Evolutionary conservation across 1,284 basidiomycete genomes (phyloP).

Genomic region (Coniferiporia weirii): DNA sequence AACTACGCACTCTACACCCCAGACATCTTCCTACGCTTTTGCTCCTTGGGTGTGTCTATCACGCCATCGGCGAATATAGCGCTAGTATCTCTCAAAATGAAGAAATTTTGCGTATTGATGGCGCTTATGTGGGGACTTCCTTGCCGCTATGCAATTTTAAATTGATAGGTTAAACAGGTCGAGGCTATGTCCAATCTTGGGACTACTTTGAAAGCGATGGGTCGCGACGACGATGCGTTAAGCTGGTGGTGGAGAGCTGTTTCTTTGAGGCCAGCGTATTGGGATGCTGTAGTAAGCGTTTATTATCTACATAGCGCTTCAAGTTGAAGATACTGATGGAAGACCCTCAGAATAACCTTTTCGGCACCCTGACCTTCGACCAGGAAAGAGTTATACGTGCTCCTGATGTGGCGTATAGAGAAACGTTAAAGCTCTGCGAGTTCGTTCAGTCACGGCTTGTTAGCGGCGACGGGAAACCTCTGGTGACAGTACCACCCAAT

Average conservation of each 20-base stretch:
- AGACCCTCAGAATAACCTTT: constrained; percentile 32
- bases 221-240: constrained; percentile 34
- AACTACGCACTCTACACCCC: constrained; percentile 28
- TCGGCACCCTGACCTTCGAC: constrained; percentile 33
- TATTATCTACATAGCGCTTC: constrained; percentile 13
- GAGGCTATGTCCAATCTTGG: constrained; percentile 51
- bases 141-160: neutral
- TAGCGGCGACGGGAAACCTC: constrained; percentile 15
- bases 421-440: constrained; percentile 35
- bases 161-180: constrained; percentile 23
- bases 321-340: constrained; percentile 12
- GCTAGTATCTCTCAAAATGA: constrained; percentile 19
- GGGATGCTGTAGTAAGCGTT: constrained; percentile 34
- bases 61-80: constrained; percentile 28
- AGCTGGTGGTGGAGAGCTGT: constrained; percentile 43
- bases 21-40: constrained; percentile 29
- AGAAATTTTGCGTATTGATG: constrained; percentile 27
- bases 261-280: constrained; percentile 35
- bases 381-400: neutral
- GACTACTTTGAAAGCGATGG: constrained; percentile 37
- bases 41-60: constrained; percentile 33
- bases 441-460: constrained; percentile 26
- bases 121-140: constrained; percentile 32
- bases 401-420: constrained; percentile 23
- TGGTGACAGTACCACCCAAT: constrained; percentile 25